These are phyloP conservation scores for Paulownia fortunei DNA, from an alignment of 257 asterid species.

Conservation along the genomic window DNA sequence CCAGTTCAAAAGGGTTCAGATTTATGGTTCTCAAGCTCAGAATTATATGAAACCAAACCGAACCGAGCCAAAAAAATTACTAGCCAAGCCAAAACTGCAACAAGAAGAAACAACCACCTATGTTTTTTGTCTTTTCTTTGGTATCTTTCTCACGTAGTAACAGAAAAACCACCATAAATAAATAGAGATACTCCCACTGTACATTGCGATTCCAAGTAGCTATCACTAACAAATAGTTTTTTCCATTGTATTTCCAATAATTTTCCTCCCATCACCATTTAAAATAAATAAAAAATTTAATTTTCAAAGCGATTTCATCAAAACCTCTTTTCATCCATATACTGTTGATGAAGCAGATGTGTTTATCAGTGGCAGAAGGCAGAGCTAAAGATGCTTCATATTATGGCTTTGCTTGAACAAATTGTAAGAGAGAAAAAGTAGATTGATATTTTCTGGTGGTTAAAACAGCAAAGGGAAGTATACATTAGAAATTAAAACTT, in stretches of 20 bases:
- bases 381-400: no score
- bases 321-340: not conserved
- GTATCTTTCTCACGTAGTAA: not conserved
- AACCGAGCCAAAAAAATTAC: not conserved
- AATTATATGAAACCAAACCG: not conserved
- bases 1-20: not conserved
- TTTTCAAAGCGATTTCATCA: constrained; percentile 1
- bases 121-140: not conserved
- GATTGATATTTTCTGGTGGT: no score
- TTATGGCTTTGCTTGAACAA: no score
- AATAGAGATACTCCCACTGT: not conserved
- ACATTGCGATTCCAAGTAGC: not conserved
- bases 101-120: no score
- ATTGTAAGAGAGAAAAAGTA: no score
- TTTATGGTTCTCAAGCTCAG: not conserved
- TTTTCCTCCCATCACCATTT: not conserved
- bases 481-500: no score
- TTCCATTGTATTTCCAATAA: not conserved
- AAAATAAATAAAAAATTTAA: not conserved
- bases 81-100: not conserved
- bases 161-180: not conserved
- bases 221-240: not conserved
- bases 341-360: not conserved
- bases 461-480: no score
- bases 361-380: no score